Evolutionary conservation across 345 rosid species (phyloP).

Genomic region (Hirschfeldia incana): DNA sequence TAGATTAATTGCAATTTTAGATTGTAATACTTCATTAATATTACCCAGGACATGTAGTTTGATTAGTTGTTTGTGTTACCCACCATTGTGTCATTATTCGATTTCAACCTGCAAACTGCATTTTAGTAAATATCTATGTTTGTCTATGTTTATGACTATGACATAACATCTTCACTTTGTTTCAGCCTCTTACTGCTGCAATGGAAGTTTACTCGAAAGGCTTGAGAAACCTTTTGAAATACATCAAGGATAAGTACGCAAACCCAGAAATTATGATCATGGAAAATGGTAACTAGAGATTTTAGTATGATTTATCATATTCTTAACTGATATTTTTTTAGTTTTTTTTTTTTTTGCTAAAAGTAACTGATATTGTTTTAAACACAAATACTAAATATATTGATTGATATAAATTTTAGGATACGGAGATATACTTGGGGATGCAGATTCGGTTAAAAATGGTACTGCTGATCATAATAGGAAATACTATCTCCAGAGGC

Average conservation of each 20-base stretch:
- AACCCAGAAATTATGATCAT: conserved; percentile 5
- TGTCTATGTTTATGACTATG: too few relatives aligned
- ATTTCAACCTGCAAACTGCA: background rate
- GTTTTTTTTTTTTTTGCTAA: too few relatives aligned
- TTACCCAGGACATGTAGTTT: background rate
- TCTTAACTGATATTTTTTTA: too few relatives aligned
- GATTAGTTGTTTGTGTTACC: background rate
- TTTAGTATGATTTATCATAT: too few relatives aligned
- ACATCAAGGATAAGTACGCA: conserved; percentile 1
- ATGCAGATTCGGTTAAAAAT: background rate
- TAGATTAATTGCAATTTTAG: background rate
- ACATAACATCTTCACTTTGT: background rate
- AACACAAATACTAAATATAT: too few relatives aligned
- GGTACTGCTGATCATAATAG: background rate
- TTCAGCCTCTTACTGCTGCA: conserved; percentile 20
- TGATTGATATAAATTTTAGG: background rate
- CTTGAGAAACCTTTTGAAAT: background rate
- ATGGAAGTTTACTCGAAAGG: background rate
- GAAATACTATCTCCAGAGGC: background rate
- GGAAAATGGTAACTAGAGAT: conserved; percentile 8
- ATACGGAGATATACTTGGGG: background rate
- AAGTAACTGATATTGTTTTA: too few relatives aligned
- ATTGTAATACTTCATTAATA: background rate
- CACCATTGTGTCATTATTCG: background rate
- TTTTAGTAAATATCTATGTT: too few relatives aligned